These are phyloP conservation scores for Solanum chilense DNA, from an alignment of 257 asterid genomes.

Conservation along the genomic window DNA sequence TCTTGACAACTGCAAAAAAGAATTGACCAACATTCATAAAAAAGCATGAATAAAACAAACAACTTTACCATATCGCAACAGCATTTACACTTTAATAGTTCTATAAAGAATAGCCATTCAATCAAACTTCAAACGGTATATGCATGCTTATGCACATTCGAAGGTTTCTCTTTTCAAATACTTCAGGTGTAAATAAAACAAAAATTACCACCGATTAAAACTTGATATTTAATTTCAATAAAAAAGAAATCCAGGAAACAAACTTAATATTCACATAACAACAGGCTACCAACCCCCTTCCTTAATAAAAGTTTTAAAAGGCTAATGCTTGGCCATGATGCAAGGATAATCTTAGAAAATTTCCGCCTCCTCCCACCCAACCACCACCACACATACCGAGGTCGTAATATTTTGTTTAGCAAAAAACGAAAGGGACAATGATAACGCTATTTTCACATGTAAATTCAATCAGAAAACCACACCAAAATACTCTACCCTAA, in stretches of 20 bases:
- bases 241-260: neutral
- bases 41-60: neutral
- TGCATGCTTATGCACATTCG: neutral
- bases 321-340: neutral
- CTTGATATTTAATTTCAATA: neutral
- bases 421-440: neutral
- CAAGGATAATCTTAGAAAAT: neutral
- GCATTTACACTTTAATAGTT: neutral
- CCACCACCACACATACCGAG: neutral
- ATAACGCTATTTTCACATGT: neutral
- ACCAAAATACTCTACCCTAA: neutral
- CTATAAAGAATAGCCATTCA: neutral
- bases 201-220: neutral
- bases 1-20: conserved; percentile 45
- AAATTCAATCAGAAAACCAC: neutral
- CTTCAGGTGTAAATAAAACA: neutral
- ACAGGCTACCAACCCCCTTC: neutral
- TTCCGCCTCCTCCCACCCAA: neutral
- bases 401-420: neutral
- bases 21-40: neutral
- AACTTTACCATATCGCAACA: neutral
- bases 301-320: neutral
- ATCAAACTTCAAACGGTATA: neutral
- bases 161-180: neutral
- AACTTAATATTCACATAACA: neutral